Percentiles rank a stretch among this genome's conserved stretches.
Evolutionary conservation across 306 rosid species (phyloP).

Genomic region (Luffa acutangula): DNA sequence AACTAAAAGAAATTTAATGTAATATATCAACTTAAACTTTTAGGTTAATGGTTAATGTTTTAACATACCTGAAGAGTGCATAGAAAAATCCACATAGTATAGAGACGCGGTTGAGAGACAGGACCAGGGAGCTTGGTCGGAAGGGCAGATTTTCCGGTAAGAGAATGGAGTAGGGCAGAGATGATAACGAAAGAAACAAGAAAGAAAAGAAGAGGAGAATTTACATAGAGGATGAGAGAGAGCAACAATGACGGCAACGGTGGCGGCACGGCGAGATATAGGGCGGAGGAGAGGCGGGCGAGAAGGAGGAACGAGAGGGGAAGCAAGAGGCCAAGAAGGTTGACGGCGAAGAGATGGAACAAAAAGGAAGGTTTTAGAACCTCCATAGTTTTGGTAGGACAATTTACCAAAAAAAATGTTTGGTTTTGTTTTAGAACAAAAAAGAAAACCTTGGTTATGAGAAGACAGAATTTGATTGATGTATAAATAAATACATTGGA

Average conservation of each 20-base stretch:
- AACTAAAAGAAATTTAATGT: no score
- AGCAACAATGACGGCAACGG: conserved; percentile 9
- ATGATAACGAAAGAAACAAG: conserved; percentile 36
- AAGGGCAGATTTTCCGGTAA: conserved; percentile 30
- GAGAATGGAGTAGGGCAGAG: conserved; percentile 31
- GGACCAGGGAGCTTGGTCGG: conserved; percentile 5
- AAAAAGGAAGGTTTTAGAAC: neutral
- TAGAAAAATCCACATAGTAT: conserved; percentile 50
- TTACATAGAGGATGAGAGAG: conserved; percentile 23
- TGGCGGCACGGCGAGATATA: conserved; percentile 13
- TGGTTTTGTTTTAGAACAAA: neutral
- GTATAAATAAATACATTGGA: neutral
- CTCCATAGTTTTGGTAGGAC: conserved; percentile 10
- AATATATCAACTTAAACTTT: neutral
- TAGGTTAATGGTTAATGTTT: neutral
- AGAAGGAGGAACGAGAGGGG: conserved; percentile 77
- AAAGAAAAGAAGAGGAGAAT: conserved; percentile 32
- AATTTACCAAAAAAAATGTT: neutral
- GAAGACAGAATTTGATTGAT: neutral
- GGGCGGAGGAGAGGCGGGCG: conserved; percentile 32
- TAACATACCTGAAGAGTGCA: conserved; percentile 43
- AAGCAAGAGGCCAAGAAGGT: conserved; percentile 52
- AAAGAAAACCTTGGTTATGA: neutral
- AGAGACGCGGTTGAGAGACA: conserved; percentile 25
- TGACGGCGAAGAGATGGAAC: conserved; percentile 38